These are phyloP conservation scores for Diaporthe caulivora DNA, from an alignment of 2,329 filamentous ascomycete species.

Conservation along the genomic window DNA sequence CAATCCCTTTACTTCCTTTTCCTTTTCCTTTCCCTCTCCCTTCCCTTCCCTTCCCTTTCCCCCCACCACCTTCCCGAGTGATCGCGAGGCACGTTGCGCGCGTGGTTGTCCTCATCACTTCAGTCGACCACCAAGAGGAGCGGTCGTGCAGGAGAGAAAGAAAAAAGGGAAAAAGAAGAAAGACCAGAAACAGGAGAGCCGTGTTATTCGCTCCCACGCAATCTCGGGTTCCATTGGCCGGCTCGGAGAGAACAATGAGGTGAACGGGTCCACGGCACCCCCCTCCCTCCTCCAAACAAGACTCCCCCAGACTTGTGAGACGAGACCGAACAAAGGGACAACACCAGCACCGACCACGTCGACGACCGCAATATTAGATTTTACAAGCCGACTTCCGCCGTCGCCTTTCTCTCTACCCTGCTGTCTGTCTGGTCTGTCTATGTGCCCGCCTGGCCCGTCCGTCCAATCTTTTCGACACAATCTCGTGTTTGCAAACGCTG, in stretches of 20 bases:
- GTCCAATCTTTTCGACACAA: conserved; percentile 32
- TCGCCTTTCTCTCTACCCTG: not conserved
- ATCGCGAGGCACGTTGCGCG: conserved; percentile 40
- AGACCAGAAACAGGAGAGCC: not conserved
- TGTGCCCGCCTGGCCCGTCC: conserved; percentile 13
- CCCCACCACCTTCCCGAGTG: conserved; percentile 35
- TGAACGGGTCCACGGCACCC: conserved; percentile 37
- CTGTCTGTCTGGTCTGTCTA: not conserved
- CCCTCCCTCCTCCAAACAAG: conserved; percentile 15
- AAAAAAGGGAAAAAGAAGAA: conserved; percentile 20
- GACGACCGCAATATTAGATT: conserved; percentile 20
- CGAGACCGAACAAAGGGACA: conserved; percentile 15
- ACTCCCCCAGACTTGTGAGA: conserved; percentile 33
- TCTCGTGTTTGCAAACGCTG: conserved; percentile 29
- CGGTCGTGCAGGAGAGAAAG: conserved; percentile 34
- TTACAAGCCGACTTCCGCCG: conserved; percentile 17
- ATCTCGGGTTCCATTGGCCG: conserved; percentile 19
- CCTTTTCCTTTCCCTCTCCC: conserved; percentile 11
- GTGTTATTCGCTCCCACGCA: not conserved
- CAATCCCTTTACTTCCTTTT: conserved; percentile 6
- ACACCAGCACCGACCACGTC: conserved; percentile 9
- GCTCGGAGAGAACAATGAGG: conserved; percentile 30
- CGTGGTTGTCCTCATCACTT: conserved; percentile 41
- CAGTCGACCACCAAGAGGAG: conserved; percentile 37
- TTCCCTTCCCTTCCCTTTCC: not conserved